Conservation (phyloP, 2,329 filamentous ascomycete species). For the Capronia americana region DNA sequence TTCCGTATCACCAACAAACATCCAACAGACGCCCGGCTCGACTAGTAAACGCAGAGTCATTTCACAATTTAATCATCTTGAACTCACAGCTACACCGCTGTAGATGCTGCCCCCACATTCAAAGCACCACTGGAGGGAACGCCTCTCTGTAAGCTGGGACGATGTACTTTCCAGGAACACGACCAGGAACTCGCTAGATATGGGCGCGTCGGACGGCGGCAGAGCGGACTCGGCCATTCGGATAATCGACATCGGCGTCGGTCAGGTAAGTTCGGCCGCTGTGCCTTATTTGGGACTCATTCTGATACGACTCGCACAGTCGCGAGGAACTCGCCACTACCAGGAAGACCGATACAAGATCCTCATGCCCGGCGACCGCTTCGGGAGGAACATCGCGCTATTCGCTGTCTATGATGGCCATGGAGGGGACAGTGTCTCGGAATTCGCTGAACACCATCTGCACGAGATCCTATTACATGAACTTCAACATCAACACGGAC, state of each 20-base stretch:
- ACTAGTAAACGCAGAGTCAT: neutral
- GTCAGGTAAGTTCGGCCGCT: neutral
- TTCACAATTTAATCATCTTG: neutral
- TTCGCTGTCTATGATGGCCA: slow-evolving; percentile 6
- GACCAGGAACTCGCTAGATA: neutral
- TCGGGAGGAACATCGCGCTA: neutral
- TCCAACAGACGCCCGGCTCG: neutral
- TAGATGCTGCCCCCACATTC: neutral
- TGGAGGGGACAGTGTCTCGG: neutral
- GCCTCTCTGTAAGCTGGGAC: neutral
- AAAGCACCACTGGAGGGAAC: neutral
- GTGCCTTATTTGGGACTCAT: neutral
- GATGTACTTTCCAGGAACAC: neutral
- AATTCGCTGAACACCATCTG: neutral
- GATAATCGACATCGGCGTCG: neutral
- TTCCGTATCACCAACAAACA: too few species aligned
- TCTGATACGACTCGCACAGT: neutral
- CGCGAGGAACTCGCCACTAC: neutral
- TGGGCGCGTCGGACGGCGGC: neutral
- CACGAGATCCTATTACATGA: neutral
- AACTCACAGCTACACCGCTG: neutral
- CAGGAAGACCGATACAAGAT: slow-evolving; percentile 5
- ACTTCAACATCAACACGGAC: slow-evolving; percentile 7
- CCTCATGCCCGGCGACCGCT: neutral
- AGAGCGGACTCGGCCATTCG: neutral